phyloP scores from a whole-genome alignment of 306 rosid genomes.

The Oxytropis ochrocephala region DNA sequence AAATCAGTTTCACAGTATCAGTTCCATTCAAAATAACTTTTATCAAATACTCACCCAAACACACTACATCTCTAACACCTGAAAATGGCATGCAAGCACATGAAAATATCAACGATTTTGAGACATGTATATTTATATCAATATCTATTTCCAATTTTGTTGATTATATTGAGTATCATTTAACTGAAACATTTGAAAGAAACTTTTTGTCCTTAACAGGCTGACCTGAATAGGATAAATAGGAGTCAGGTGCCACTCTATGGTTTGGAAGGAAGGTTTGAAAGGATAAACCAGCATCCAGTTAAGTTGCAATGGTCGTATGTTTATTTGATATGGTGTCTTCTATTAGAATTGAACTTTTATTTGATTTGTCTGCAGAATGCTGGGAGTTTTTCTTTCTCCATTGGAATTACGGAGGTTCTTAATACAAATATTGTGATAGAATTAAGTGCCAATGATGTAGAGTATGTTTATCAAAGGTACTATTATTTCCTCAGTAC shows the following conservation, averaged over 20 bases:
- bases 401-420: slow-evolving; percentile 88
- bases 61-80: neutral
- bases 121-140: neutral
- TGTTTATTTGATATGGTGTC: slow-evolving; percentile 15
- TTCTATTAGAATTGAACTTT: slow-evolving; percentile 4
- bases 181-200: slow-evolving; percentile 5
- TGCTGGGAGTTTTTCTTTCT: slow-evolving; percentile 86
- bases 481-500: slow-evolving; percentile 17
- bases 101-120: neutral
- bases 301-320: slow-evolving; percentile 44
- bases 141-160: neutral
- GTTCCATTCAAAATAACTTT: neutral
- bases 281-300: slow-evolving; percentile 96
- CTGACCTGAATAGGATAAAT: slow-evolving; percentile 60
- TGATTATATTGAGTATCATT: neutral
- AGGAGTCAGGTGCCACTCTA: slow-evolving; percentile 75
- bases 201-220: slow-evolving; percentile 44
- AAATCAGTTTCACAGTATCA: neutral
- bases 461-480: slow-evolving; percentile 94
- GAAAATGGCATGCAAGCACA: neutral
- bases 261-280: slow-evolving; percentile 84
- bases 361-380: slow-evolving; percentile 39
- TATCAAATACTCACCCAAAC: neutral
- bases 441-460: slow-evolving; percentile 88
- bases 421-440: slow-evolving; percentile 80